A percentile compares a stretch with the other conserved stretches of the same genome.
Conservation (phyloP, 1,139 yeast genomes). For the Blastobotrys persicus region DNA sequence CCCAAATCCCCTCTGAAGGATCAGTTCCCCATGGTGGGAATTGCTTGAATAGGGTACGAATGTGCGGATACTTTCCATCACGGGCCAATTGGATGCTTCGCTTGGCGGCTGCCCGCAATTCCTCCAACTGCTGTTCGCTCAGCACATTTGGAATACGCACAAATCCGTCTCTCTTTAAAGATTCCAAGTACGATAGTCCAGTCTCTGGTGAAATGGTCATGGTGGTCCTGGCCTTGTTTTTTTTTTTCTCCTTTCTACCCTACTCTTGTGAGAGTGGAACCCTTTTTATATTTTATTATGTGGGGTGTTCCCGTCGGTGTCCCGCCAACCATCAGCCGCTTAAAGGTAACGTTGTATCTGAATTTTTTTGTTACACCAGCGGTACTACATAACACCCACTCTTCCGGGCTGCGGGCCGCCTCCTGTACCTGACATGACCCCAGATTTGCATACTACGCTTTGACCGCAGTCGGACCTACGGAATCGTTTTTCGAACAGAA, state of each 20-base stretch:
- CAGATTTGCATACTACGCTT: no score
- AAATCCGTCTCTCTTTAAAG: conserved; percentile 40
- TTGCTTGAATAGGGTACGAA: conserved; percentile 51
- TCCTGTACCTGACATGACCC: no score
- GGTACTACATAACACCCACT: no score
- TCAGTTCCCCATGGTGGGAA: conserved; percentile 62
- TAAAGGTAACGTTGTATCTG: no score
- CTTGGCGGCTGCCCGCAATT: conserved; percentile 44
- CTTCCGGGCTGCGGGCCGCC: no score
- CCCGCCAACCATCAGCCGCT: no score
- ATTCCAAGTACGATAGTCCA: conserved; percentile 15
- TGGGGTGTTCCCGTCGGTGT: conserved; percentile 7
- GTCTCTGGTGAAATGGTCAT: conserved; percentile 19
- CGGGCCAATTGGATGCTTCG: conserved; percentile 47
- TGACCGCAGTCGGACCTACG: no score
- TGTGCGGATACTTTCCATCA: conserved; percentile 53
- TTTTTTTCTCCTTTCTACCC: no score
- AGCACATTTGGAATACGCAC: conserved; percentile 46
- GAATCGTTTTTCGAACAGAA: no score
- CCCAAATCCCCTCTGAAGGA: conserved; percentile 58
- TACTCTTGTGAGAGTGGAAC: no score
- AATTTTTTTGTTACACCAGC: no score
- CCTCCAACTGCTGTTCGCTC: conserved; percentile 43
- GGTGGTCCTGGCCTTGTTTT: no score
- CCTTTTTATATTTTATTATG: background rate